These are phyloP conservation scores for Osmozyma mogii DNA, from an alignment of 805 yeast genomes.

Conservation along the genomic window DNA sequence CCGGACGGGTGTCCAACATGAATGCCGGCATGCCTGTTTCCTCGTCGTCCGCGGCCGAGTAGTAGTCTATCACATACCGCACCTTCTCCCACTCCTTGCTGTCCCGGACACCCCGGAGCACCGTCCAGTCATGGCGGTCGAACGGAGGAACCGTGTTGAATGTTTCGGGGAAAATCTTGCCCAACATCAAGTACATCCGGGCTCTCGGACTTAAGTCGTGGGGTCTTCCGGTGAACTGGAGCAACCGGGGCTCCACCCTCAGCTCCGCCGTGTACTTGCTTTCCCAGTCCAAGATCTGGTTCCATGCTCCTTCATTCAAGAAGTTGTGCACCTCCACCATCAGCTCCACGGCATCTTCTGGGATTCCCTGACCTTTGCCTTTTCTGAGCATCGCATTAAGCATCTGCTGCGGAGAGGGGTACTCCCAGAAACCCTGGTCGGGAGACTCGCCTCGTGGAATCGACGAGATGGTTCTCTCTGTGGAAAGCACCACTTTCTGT, in stretches of 20 bases:
- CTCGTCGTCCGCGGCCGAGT: constrained; percentile 89
- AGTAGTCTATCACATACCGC: constrained; percentile 91
- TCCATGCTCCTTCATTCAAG: constrained; percentile 96
- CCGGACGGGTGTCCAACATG: constrained; percentile 92
- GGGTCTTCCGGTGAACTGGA: constrained; percentile 89
- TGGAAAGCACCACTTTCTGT: constrained; percentile 70
- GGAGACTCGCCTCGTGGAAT: constrained; percentile 75
- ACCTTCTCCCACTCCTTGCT: constrained; percentile 53
- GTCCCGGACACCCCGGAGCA: constrained; percentile 52
- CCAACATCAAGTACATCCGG: constrained; percentile 52
- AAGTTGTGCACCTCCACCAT: constrained; percentile 98
- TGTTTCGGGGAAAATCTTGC: constrained; percentile 61
- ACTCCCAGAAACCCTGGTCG: constrained; percentile 86
- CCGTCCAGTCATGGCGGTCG: constrained; percentile 99
- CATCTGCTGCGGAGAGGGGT: constrained; percentile 99
- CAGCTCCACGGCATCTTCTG: constrained; percentile 90
- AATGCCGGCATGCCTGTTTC: constrained; percentile 86
- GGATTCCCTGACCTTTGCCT: constrained; percentile 81
- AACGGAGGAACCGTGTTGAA: constrained; percentile 83
- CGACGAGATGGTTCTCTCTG: constrained; percentile 72
- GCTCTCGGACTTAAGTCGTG: constrained; percentile 85
- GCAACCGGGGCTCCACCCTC: constrained; percentile 61
- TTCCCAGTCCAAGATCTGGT: constrained; percentile 91
- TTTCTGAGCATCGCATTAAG: constrained; percentile 93
- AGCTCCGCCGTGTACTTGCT: constrained; percentile 49